Conservation (phyloP, 1,139 yeast genomes). For the Candida tetrigidarum region DNA sequence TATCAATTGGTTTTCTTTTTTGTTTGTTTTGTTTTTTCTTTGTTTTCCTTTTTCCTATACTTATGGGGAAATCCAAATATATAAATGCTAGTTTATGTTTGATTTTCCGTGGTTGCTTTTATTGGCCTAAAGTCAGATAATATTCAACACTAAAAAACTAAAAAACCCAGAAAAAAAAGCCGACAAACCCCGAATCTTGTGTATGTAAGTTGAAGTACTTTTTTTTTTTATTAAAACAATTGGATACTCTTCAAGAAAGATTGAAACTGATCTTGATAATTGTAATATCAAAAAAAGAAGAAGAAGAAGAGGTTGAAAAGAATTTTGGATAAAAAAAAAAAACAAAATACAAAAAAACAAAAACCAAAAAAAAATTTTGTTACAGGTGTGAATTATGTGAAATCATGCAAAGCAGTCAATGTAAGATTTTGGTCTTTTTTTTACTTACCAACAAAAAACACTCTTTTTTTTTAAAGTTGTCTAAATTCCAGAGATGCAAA, state of each 20-base stretch:
- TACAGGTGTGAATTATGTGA: conserved; percentile 1
- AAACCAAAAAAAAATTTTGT: conserved; percentile 1
- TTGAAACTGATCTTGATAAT: too few species aligned
- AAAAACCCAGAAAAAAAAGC: neutral
- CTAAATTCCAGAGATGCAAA: too few species aligned
- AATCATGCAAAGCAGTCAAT: conserved; percentile 5
- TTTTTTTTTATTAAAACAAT: too few species aligned
- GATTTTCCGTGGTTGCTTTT: neutral
- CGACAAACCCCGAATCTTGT: too few species aligned
- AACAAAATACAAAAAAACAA: too few species aligned
- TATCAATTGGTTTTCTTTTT: neutral
- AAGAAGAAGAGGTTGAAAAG: neutral
- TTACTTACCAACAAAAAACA: neutral
- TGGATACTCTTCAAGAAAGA: too few species aligned
- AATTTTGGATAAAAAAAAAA: too few species aligned
- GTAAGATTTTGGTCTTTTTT: too few species aligned
- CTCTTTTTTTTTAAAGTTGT: neutral
- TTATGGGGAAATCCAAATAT: neutral
- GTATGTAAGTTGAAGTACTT: neutral
- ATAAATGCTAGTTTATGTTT: neutral
- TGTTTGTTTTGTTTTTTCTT: neutral
- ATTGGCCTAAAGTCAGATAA: neutral
- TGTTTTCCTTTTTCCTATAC: neutral
- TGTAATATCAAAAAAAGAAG: neutral
- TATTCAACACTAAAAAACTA: neutral